Conservation (phyloP, 2,329 filamentous ascomycete genomes). For the Fusarium sp. region DNA sequence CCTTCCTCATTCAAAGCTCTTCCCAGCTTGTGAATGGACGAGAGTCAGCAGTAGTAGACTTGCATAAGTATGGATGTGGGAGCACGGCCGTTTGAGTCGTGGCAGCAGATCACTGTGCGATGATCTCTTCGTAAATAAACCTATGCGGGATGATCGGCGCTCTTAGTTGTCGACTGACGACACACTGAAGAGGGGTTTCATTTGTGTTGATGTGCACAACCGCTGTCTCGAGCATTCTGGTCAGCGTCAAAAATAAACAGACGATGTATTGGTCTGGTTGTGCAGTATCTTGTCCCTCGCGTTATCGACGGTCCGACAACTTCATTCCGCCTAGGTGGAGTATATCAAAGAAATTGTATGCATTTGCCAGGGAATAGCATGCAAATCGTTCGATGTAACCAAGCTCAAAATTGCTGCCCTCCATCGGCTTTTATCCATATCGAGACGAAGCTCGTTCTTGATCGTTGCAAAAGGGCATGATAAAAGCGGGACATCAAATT, state of each 20-base stretch:
- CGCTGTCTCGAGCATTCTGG: background rate
- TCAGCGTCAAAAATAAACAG: background rate
- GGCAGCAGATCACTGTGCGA: conserved; percentile 37
- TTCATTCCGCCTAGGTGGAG: conserved; percentile 23
- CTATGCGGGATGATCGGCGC: conserved; percentile 29
- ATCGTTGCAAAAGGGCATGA: conserved; percentile 21
- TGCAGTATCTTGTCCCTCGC: background rate
- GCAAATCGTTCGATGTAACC: conserved; percentile 21
- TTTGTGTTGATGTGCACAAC: conserved; percentile 15
- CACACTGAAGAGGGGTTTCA: conserved; percentile 18
- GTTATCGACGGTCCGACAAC: background rate
- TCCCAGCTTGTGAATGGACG: conserved; percentile 19
- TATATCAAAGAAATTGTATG: conserved; percentile 14
- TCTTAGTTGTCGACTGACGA: conserved; percentile 27
- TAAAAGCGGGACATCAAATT: conserved; percentile 40
- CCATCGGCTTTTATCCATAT: conserved; percentile 29
- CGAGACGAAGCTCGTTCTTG: conserved; percentile 26
- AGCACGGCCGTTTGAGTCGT: conserved; percentile 37
- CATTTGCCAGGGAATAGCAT: conserved; percentile 6
- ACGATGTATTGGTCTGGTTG: background rate
- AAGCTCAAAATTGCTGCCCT: conserved; percentile 19
- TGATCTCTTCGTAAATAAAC: conserved; percentile 30
- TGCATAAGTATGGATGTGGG: conserved; percentile 36
- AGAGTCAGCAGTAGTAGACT: conserved; percentile 20
- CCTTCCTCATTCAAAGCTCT: background rate